Percentiles rank a stretch among this genome's conserved stretches.
These are phyloP conservation scores for Solanum bulbocastanum DNA, from an alignment of 257 asterid genomes.

Conservation along the genomic window DNA sequence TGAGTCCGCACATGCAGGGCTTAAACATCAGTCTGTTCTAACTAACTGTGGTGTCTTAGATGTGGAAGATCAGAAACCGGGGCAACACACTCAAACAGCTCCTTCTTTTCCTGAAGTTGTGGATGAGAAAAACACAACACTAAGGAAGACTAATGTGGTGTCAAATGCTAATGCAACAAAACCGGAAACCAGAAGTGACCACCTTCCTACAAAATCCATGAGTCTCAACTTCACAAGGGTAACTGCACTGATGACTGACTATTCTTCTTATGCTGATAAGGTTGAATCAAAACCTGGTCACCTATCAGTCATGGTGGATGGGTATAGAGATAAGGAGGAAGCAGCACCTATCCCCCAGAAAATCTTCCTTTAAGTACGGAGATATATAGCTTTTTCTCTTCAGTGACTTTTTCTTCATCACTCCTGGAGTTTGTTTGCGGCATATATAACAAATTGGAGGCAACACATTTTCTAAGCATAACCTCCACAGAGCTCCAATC, in stretches of 20 bases:
- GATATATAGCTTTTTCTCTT: not conserved
- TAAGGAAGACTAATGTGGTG: not conserved
- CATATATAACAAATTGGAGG: not conserved
- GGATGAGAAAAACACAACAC: not conserved
- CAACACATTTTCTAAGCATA: not conserved
- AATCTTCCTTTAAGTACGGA: not conserved
- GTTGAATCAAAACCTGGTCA: not conserved
- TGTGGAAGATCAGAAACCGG: not conserved
- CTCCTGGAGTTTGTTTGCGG: constrained; percentile 1
- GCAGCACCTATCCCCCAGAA: not conserved
- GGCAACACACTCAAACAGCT: not conserved
- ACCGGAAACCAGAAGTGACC: not conserved
- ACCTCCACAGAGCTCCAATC: not conserved
- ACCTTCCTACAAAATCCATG: not conserved
- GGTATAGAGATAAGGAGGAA: constrained; percentile 6
- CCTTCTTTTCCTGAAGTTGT: not conserved
- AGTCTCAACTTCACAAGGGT: not conserved
- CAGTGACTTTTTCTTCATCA: not conserved
- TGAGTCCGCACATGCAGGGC: not conserved
- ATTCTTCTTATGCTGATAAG: not conserved
- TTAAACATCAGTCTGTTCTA: not conserved
- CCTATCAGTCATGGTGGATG: not conserved
- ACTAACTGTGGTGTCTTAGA: not conserved
- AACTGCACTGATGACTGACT: not conserved
- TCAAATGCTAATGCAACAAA: not conserved